These are phyloP conservation scores for Colletotrichum sp. DNA, from an alignment of 2,329 filamentous ascomycete genomes.

Conservation along the genomic window DNA sequence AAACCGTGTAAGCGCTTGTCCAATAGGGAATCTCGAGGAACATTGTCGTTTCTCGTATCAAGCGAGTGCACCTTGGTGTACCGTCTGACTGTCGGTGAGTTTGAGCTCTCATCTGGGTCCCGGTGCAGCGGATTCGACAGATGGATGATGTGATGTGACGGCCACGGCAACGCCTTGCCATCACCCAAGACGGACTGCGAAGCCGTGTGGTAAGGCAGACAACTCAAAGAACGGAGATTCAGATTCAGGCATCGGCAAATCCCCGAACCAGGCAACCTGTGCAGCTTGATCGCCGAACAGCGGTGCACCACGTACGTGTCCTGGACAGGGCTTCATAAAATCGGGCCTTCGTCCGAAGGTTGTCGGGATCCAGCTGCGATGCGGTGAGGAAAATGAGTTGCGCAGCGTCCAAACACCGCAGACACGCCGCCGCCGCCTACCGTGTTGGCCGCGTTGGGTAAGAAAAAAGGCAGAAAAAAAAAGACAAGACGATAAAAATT, in stretches of 20 bases:
- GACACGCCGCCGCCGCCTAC: neutral
- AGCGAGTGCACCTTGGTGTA: neutral
- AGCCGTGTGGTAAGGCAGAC: neutral
- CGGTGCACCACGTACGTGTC: conserved; percentile 10
- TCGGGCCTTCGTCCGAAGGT: conserved; percentile 8
- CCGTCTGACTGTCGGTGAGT: neutral
- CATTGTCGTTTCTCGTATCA: neutral
- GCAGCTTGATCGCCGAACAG: neutral
- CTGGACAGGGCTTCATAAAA: conserved; percentile 4
- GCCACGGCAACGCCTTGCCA: neutral
- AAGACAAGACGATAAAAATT: neutral
- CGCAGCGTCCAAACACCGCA: neutral
- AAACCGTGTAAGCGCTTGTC: neutral
- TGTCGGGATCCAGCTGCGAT: conserved; percentile 4
- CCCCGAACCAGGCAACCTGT: neutral
- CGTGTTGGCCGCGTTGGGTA: neutral
- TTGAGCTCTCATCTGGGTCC: neutral
- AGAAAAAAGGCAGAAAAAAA: neutral
- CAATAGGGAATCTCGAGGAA: neutral
- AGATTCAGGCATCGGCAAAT: neutral
- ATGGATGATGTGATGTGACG: neutral
- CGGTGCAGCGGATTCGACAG: neutral
- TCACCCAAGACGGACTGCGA: neutral
- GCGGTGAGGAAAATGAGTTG: neutral
- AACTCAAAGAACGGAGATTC: neutral